Base-by-base conservation (phyloP, 164 flowering plant species). In the Vitis labrusca region DNA sequence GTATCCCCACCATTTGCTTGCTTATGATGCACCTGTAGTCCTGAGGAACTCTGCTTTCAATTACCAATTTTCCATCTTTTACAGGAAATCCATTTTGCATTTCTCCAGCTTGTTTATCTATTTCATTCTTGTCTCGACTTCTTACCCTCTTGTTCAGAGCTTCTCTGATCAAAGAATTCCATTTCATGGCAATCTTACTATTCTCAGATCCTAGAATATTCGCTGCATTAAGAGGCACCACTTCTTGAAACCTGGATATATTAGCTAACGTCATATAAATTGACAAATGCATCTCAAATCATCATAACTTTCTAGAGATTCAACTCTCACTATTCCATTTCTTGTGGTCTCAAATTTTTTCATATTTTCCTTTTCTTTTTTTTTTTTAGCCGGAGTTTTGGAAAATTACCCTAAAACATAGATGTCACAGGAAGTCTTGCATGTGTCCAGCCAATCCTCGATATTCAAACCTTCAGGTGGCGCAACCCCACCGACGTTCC, bases 1-100 rank as follows among this genome's bases (percentile, higher is more conserved):
- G 65, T 32, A 89, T 78, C 55, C 97, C 97, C 0, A 91, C 97
- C 97, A 91, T 91, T 71, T 89, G 88, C 76, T 89, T 91, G 44
- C 92, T 86, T 55, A 81, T 68, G 55, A 89, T 76, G 74, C 92
- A 89, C 37, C 71, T 71, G 72, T 80, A 91, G 2, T 77, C 84
- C 15, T 47, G 73, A 10, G 80, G 68, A 63, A 54, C 2, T 5
- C 56, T 68, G 64, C 52, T 76, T 61, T 50, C 59, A 6, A 5
- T 55, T n/a, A 69, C 52, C 17, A 12, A 15, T 50, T 68, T 76
- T 15, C 50, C 67, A 10, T 66, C 71, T 52, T 73, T 73, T 0
- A 44, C 59, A 14, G 78, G 63, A 58, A 30, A 59, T 12, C 11
- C 30, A 2, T 9, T 58, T 4, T 57, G 23, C 2, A 9, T 11